Conservation (phyloP, 495 filamentous ascomycete species). For the Penicillium steckii region DNA sequence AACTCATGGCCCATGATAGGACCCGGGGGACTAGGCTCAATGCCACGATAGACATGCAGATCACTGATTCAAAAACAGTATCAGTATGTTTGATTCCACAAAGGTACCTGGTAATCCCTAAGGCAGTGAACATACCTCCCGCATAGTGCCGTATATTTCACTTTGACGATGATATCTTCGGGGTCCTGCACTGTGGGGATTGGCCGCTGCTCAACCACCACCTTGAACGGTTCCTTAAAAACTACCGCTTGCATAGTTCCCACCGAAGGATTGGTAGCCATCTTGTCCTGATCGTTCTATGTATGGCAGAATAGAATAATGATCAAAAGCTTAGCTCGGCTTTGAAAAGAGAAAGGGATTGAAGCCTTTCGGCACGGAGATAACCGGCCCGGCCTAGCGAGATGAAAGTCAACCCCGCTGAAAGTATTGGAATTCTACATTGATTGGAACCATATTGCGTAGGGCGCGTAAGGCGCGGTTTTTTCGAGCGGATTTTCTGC, state of each 20-base stretch:
- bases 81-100: neutral
- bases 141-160: constrained; percentile 82
- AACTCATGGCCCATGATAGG: constrained; percentile 78
- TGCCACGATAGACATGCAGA: constrained; percentile 85
- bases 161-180: constrained; percentile 82
- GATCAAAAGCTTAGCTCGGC: too few species aligned
- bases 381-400: constrained; percentile 1
- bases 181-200: constrained; percentile 62
- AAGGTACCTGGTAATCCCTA: neutral
- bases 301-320: too few species aligned
- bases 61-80: constrained; percentile 54
- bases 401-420: neutral
- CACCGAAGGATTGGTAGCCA: constrained; percentile 15
- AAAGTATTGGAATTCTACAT: neutral
- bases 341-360: too few species aligned
- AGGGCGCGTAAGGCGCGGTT: neutral
- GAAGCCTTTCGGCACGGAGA: neutral
- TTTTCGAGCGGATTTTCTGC: neutral
- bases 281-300: neutral
- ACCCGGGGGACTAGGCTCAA: constrained; percentile 61
- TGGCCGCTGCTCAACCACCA: constrained; percentile 48
- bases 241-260: constrained; percentile 50
- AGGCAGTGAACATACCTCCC: constrained; percentile 64
- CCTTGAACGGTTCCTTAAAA: constrained; percentile 47
- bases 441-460: neutral